Conservation (phyloP, 306 rosid genomes). For the Coriaria nepalensis region DNA sequence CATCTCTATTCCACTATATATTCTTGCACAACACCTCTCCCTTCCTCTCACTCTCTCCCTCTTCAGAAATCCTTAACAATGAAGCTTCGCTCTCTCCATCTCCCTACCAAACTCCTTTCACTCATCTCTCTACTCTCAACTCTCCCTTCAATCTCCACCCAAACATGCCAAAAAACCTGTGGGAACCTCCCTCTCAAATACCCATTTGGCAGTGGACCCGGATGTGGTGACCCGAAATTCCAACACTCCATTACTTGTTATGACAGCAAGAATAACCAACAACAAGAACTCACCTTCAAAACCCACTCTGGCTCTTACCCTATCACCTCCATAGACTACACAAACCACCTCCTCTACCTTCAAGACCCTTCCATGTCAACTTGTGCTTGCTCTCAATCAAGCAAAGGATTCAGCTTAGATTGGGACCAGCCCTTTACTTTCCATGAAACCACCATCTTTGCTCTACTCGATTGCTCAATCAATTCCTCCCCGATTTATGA, state of each 20-base stretch:
- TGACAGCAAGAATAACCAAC: too few species aligned
- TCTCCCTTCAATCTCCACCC: conserved; percentile 25
- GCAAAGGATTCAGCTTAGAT: conserved; percentile 65
- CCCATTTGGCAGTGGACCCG: conserved; percentile 63
- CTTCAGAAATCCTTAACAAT: too few species aligned
- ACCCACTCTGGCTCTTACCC: conserved; percentile 70
- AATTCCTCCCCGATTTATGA: conserved; percentile 36
- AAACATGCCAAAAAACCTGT: conserved; percentile 56
- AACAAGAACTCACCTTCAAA: conserved; percentile 41
- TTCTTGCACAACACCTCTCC: too few species aligned
- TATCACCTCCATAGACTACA: conserved; percentile 50
- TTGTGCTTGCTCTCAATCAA: conserved; percentile 47
- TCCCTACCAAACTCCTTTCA: too few species aligned
- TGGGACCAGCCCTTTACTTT: conserved; percentile 62
- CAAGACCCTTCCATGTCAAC: conserved; percentile 82
- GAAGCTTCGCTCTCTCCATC: too few species aligned
- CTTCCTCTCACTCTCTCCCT: too few species aligned
- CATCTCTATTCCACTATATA: too few species aligned
- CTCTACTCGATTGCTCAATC: conserved; percentile 48
- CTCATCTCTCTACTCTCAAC: conserved; percentile 20
- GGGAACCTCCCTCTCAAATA: conserved; percentile 39
- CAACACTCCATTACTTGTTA: conserved; percentile 44
- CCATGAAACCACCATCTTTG: conserved; percentile 44
- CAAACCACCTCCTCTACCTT: conserved; percentile 44
- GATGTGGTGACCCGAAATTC: conserved; percentile 64